Evolutionary conservation across 2,329 filamentous ascomycete genomes (phyloP).

Genomic region (Talaromyces sp.): DNA sequence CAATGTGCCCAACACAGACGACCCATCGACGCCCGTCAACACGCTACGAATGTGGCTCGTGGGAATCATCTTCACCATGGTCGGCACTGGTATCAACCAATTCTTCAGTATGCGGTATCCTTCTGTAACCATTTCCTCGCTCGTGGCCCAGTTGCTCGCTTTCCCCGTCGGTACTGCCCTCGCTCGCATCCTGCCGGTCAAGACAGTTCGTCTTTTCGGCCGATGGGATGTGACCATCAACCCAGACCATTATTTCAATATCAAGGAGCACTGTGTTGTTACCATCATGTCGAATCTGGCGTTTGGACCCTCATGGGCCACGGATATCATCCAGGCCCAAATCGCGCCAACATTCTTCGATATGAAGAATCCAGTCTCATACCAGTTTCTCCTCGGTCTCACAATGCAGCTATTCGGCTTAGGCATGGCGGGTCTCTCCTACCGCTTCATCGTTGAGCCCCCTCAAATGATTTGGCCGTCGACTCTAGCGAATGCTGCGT

Average conservation of each 20-base stretch:
- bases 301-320: constrained; percentile 41
- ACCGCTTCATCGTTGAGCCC: constrained; percentile 37
- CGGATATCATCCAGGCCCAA: constrained; percentile 43
- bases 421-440: constrained; percentile 37
- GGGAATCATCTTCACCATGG: constrained; percentile 36
- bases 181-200: constrained; percentile 40
- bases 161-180: constrained; percentile 43
- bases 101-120: constrained; percentile 50
- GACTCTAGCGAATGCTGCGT: constrained; percentile 33
- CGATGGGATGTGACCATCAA: constrained; percentile 32
- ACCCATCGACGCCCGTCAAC: constrained; percentile 28
- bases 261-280: constrained; percentile 48
- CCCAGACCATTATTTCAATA: constrained; percentile 45
- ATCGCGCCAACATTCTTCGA: constrained; percentile 33
- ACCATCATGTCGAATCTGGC: constrained; percentile 50
- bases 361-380: constrained; percentile 35
- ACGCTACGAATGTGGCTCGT: constrained; percentile 43
- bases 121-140: constrained; percentile 45
- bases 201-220: constrained; percentile 25
- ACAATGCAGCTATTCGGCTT: constrained; percentile 40
- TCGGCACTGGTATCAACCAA: constrained; percentile 49
- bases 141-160: constrained; percentile 47
- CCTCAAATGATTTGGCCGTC: constrained; percentile 39
- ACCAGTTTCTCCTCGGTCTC: constrained; percentile 36
- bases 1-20: constrained; percentile 30